Evolutionary conservation across 306 rosid species (phyloP), one percentile per base, ranked within the genome.

Genomic region (Quercus variabilis): DNA sequence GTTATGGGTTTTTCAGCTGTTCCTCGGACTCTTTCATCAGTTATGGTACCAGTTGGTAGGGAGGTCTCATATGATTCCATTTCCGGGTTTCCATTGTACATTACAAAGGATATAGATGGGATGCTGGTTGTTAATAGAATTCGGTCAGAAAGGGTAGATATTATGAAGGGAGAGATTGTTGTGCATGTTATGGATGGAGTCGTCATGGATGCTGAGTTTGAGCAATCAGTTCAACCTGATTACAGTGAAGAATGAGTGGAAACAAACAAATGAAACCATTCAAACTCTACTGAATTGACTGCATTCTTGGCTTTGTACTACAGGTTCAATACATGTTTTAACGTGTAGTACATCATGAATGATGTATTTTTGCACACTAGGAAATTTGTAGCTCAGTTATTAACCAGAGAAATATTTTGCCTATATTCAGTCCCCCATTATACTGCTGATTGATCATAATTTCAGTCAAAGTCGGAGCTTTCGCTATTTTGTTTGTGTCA

Each of bases 171-270:
- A 23, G 87, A 84, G 75, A 82, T 88, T 78, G 78, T 92, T 69
- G 73, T 92, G 3, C 98, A 94, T 82, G 74, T 89, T 26, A 87
- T 91, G 95, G 93, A 94, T 79, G 97, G 97, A 49, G 93, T 87
- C 76, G 31, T 90, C 63, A 96, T 93, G 98, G 98, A 96, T 81
- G 90, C 98, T 75, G 90, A 88, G 62, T 93, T 91, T 82, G 92
- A 87, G 78, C 89, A 87, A 68, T 89, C 92, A 0, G 86, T 95
- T 80, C 77, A 73, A 21, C 67, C 83, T 6, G 92, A 90, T 52
- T 79, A 84, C 26, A 55, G 74, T 12, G 91, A 84, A 60, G 74
- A 82, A 49, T 35, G 86, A 82, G 49, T 19, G 71, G 5, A 35
- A 33, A 33, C 19, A 19, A 31, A 9, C 51, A 1, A 23, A 23